Conservation (phyloP, 1,284 basidiomycete genomes). For the Coniferiporia weirii region DNA sequence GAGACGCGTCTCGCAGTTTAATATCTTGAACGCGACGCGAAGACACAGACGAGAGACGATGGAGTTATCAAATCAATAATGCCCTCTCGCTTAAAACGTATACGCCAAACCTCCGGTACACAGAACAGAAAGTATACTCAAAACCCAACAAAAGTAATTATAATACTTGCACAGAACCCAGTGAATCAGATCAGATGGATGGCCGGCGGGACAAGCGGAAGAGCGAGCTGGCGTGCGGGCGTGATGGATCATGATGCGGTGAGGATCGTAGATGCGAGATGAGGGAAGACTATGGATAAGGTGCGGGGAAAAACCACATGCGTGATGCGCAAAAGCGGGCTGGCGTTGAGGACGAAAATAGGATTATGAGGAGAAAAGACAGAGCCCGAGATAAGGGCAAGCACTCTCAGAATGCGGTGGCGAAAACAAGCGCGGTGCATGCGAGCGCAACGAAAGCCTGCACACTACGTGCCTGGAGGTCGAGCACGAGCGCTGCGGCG, state of each 20-base stretch:
- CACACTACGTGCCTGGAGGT: constrained; percentile 12
- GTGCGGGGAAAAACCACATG: background rate
- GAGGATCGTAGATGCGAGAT: background rate
- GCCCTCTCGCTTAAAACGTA: too few relatives aligned
- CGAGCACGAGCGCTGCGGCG: constrained; percentile 3
- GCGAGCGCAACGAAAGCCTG: constrained; percentile 10
- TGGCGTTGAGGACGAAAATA: background rate
- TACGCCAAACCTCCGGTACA: too few relatives aligned
- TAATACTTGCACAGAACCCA: background rate
- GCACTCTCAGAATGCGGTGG: constrained; percentile 3
- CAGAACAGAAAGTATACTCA: background rate
- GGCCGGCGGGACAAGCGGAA: background rate
- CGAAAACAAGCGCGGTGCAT: constrained; percentile 13
- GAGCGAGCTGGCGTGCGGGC: background rate
- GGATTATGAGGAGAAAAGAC: background rate
- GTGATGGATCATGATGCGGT: background rate
- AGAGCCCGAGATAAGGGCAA: background rate
- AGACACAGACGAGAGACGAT: too few relatives aligned
- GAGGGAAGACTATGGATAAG: background rate
- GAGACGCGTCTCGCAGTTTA: too few relatives aligned
- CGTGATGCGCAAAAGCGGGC: background rate
- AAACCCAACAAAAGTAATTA: background rate
- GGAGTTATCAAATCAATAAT: too few relatives aligned
- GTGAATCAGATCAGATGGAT: background rate
- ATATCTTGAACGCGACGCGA: too few relatives aligned